Evolutionary conservation across 257 asterid species (phyloP).

Genomic region (Fraxinus quadrangulata): DNA sequence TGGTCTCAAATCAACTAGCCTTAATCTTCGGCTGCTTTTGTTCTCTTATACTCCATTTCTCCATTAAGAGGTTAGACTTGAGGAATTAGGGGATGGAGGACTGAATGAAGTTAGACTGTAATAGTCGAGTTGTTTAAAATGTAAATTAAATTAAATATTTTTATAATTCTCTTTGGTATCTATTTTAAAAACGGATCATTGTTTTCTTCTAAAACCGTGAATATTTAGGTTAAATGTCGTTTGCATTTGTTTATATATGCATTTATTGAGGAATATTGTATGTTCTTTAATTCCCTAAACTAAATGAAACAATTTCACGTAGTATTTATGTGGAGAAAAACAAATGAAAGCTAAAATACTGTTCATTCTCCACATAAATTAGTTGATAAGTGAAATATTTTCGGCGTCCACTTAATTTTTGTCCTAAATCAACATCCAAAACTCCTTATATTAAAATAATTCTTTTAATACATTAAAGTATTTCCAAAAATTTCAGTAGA

Average conservation of each 20-base stretch:
- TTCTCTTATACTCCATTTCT: too few species aligned
- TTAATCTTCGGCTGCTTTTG: too few species aligned
- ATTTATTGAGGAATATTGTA: neutral
- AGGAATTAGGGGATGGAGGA: too few species aligned
- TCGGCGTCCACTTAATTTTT: neutral
- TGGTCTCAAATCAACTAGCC: too few species aligned
- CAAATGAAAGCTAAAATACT: neutral
- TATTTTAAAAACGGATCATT: neutral
- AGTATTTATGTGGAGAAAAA: neutral
- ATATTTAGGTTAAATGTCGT: neutral
- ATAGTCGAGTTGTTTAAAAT: neutral
- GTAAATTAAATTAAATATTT: neutral
- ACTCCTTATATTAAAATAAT: neutral
- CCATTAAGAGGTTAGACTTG: too few species aligned
- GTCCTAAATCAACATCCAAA: neutral
- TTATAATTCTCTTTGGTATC: too few species aligned
- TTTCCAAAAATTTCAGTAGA: too few species aligned
- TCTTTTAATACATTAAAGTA: too few species aligned
- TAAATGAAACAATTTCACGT: too few species aligned
- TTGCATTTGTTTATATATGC: neutral
- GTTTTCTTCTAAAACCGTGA: neutral
- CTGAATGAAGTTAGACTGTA: too few species aligned
- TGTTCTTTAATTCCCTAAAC: neutral
- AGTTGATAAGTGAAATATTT: neutral
- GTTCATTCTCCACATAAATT: neutral